Conservation (phyloP, 2,329 filamentous ascomycete genomes). For the Zasmidium citrigriseum region DNA sequence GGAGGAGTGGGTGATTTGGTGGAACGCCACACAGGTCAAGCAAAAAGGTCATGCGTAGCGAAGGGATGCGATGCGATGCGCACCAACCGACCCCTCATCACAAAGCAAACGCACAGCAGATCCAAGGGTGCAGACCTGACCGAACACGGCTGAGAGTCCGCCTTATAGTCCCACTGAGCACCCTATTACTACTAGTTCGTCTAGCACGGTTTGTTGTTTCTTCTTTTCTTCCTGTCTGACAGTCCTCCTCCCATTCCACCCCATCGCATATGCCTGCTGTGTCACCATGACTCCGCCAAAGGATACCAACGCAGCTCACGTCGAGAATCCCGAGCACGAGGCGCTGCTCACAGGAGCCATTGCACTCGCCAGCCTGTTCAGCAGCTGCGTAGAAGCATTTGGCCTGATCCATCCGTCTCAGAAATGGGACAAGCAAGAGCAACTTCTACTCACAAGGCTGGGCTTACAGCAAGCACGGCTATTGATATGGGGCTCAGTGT, state of each 20-base stretch:
- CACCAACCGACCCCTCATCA: background rate
- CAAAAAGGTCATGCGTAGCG: background rate
- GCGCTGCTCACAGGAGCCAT: slow-evolving; percentile 41
- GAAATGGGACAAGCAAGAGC: slow-evolving; percentile 45
- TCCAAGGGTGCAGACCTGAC: background rate
- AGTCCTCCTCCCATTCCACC: background rate
- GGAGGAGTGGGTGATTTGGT: background rate
- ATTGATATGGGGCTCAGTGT: slow-evolving; percentile 50
- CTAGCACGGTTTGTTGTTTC: background rate
- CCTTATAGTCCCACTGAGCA: background rate
- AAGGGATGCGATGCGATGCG: too few relatives aligned
- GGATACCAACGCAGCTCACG: slow-evolving; percentile 19
- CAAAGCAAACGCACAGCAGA: background rate
- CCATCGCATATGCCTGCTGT: background rate
- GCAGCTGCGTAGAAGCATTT: slow-evolving; percentile 50
- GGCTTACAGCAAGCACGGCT: slow-evolving; percentile 51
- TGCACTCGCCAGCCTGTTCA: slow-evolving; percentile 48
- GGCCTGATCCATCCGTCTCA: slow-evolving; percentile 47
- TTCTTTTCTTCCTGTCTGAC: background rate
- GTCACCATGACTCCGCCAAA: slow-evolving; percentile 3
- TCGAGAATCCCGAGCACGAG: slow-evolving; percentile 32
- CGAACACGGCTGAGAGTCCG: background rate
- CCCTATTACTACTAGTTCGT: background rate
- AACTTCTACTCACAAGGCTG: slow-evolving; percentile 44
- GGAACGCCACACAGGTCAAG: background rate